Conservation (phyloP, 1,139 yeast species). For the Hyphopichia fennica region DNA sequence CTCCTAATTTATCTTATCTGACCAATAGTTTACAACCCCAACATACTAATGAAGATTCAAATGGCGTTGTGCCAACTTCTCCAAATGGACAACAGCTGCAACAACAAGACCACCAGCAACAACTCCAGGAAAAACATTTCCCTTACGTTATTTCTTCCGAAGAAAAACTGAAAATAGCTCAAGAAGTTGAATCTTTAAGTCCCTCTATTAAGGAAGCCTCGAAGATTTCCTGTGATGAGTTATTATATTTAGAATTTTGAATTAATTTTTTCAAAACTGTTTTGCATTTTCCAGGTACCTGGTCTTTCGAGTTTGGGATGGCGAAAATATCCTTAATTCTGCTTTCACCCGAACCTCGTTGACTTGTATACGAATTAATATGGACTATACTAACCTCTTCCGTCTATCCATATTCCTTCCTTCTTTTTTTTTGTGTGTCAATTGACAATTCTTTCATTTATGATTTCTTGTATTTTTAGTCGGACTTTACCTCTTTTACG, state of each 20-base stretch:
- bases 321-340: background rate
- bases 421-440: no score
- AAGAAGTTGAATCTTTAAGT: slow-evolving; percentile 18
- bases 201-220: slow-evolving; percentile 22
- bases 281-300: no score
- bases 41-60: slow-evolving; percentile 1
- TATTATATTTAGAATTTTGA: slow-evolving; percentile 31
- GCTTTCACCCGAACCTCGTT: no score
- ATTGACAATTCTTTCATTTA: no score
- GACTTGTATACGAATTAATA: no score
- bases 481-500: no score
- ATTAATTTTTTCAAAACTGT: no score
- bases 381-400: no score
- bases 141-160: slow-evolving; percentile 16
- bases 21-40: slow-evolving; percentile 5
- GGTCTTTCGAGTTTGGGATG: no score
- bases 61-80: background rate
- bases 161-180: slow-evolving; percentile 23
- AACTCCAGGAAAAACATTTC: slow-evolving; percentile 9
- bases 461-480: no score
- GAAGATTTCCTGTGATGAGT: slow-evolving; percentile 21
- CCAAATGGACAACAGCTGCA: background rate
- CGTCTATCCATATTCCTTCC: no score
- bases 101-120: slow-evolving; percentile 2
- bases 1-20: slow-evolving; percentile 9